These are phyloP conservation scores for Verticillium dahliae DNA, from an alignment of 2,329 filamentous ascomycete species.

Conservation along the genomic window DNA sequence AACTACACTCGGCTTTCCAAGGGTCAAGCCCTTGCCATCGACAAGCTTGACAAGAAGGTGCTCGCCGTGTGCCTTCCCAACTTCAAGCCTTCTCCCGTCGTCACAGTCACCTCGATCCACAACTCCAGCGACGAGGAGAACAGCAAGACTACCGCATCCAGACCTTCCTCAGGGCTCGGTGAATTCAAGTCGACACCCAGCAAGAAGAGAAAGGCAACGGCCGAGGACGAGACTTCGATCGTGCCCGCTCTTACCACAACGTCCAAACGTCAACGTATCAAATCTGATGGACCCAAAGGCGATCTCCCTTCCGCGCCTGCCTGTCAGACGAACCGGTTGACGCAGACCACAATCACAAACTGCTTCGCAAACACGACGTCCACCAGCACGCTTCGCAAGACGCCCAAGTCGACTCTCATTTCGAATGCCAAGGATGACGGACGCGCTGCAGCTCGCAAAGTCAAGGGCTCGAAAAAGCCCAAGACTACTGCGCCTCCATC, in stretches of 20 bases:
- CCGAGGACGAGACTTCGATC: constrained; percentile 3
- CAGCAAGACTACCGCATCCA: not conserved
- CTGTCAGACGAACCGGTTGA: not conserved
- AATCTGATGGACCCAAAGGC: constrained; percentile 5
- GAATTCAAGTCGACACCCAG: not conserved
- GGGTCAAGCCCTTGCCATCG: not conserved
- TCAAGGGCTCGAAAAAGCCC: constrained; percentile 10
- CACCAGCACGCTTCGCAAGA: constrained; percentile 11
- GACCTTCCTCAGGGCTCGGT: not conserved
- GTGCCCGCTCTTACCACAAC: not conserved
- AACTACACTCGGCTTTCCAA: constrained; percentile 12
- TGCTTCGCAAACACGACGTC: not conserved
- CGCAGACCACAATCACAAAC: not conserved
- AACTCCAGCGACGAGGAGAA: constrained; percentile 6
- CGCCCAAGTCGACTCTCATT: constrained; percentile 19
- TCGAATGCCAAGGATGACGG: constrained; percentile 21
- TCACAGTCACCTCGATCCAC: constrained; percentile 1
- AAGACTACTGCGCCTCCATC: constrained; percentile 1
- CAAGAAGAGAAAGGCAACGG: constrained; percentile 9
- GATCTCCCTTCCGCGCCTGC: not conserved
- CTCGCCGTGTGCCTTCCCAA: constrained; percentile 7
- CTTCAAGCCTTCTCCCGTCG: not conserved
- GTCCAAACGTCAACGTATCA: constrained; percentile 9
- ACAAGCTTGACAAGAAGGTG: constrained; percentile 8
- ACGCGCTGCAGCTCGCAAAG: constrained; percentile 11